Conservation (phyloP, 1,284 basidiomycete genomes). For the Ustilago nuda region DNA sequence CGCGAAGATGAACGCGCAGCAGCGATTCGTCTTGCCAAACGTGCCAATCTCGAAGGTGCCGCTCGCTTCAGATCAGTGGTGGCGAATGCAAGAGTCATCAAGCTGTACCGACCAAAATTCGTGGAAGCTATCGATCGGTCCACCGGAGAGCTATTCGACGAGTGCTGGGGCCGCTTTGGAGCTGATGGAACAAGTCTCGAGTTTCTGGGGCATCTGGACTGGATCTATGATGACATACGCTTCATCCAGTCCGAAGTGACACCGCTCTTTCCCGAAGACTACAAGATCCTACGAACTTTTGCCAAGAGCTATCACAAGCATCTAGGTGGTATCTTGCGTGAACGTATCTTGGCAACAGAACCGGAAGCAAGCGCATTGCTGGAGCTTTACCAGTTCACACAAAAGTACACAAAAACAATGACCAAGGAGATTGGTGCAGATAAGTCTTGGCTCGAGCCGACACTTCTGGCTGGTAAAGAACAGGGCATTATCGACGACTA, state of each 20-base stretch:
- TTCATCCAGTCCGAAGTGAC: conserved; percentile 87
- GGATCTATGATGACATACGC: conserved; percentile 95
- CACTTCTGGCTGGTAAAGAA: conserved; percentile 89
- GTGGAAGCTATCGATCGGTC: conserved; percentile 83
- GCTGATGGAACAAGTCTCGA: conserved; percentile 77
- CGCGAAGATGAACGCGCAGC: conserved; percentile 95
- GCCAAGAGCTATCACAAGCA: conserved; percentile 91
- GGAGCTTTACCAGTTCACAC: conserved; percentile 89
- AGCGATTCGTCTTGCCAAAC: conserved; percentile 93
- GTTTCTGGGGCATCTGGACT: conserved; percentile 83
- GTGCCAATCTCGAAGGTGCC: conserved; percentile 76
- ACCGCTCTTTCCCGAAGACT: conserved; percentile 91
- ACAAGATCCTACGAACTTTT: conserved; percentile 85
- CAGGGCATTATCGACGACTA: conserved; percentile 96
- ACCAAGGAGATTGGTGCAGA: conserved; percentile 85
- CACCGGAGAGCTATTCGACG: conserved; percentile 80
- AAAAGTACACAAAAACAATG: conserved; percentile 94
- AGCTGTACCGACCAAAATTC: conserved; percentile 94
- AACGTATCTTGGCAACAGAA: conserved; percentile 77
- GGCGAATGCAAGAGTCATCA: conserved; percentile 82
- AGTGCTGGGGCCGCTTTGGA: conserved; percentile 74
- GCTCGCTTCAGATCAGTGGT: conserved; percentile 61
- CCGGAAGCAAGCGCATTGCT: conserved; percentile 89
- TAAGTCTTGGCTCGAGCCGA: conserved; percentile 72
- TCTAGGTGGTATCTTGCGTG: conserved; percentile 81